phyloP scores from a whole-genome alignment of 164 flowering plant genomes.

The Stephania cephalantha region DNA sequence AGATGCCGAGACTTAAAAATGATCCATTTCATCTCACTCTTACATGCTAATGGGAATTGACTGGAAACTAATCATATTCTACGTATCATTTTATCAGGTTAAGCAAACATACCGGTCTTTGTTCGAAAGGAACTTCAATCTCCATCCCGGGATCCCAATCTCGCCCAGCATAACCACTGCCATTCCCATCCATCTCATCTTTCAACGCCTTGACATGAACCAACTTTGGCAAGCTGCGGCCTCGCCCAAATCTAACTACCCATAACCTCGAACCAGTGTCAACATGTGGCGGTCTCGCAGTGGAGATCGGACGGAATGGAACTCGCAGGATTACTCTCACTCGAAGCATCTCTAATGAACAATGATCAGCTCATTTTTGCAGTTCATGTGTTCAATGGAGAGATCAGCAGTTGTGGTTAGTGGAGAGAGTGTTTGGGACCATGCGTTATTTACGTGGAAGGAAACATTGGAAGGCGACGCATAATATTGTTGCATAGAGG shows the following conservation, averaged over 20 bases:
- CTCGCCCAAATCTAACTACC: slow-evolving; percentile 14
- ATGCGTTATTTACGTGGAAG: slow-evolving; percentile 33
- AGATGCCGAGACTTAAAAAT: background rate
- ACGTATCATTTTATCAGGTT: no score
- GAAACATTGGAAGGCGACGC: slow-evolving; percentile 3
- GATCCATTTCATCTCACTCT: no score
- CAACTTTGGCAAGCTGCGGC: slow-evolving; percentile 6
- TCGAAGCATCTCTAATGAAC: slow-evolving; percentile 45
- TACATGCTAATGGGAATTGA: no score
- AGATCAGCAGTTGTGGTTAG: background rate
- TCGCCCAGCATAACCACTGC: slow-evolving; percentile 44
- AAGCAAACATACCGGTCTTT: slow-evolving; percentile 65
- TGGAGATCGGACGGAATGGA: slow-evolving; percentile 34
- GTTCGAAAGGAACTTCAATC: slow-evolving; percentile 89
- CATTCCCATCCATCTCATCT: slow-evolving; percentile 53
- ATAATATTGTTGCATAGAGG: background rate
- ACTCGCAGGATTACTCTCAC: slow-evolving; percentile 29
- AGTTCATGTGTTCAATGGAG: background rate
- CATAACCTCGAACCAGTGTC: slow-evolving; percentile 24
- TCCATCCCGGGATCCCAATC: slow-evolving; percentile 91
- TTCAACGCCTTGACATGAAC: slow-evolving; percentile 46
- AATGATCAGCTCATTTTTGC: background rate
- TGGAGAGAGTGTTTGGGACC: slow-evolving; percentile 7
- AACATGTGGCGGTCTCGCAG: slow-evolving; percentile 21
- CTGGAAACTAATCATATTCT: no score